Base-by-base conservation (phyloP, 805 yeast species). In the Starmerella apis region DNA sequence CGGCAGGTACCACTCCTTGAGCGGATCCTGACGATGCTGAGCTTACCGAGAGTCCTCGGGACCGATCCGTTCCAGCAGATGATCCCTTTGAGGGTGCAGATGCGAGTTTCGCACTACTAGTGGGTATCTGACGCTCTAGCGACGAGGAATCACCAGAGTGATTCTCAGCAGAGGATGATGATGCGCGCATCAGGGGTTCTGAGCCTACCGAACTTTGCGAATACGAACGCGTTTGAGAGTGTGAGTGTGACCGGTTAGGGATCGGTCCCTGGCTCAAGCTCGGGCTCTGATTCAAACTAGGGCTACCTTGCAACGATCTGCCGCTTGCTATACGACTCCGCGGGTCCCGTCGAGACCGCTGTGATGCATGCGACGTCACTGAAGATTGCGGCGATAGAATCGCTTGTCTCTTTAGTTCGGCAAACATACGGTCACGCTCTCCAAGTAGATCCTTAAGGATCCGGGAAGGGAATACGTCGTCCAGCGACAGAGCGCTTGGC, bases 381-480 rank as follows among this genome's bases (percentile, higher is more conserved):
- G 49, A 43, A 22, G 46, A 43, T 37, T 47, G 51, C 24, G 54
- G 51, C 25, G 54, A 36, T 10, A 50, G 47, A 46, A 47, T 32
- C 23, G 54, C 50, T 13, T 53, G 50, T 30, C 70, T 61, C 50
- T 75, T 78, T 56, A 84, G 73, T 55, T 79, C 84, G 30, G 74
- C 72, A 60, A 85, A 84, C n/a, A 85, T 76, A 19, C 70, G 67
- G 24, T 77, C 79, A 55, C 80, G 79, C 56, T 80, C 66, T 13
- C 67, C 66, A 58, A 85, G 68, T 39, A 86, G 66, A 60, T 86
- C 95, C 39, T 68, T 67, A 41, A 83, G 69, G 42, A 85, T 74
- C 51, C 73, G 70, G 53, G 67, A 71, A 7, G 83, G 79, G 61
- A 79, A 77, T 32, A 75, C 71, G 59, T 81, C 86, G 50, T 73